phyloP scores from a whole-genome alignment of 495 filamentous ascomycete genomes.

The Niebla homalea region DNA sequence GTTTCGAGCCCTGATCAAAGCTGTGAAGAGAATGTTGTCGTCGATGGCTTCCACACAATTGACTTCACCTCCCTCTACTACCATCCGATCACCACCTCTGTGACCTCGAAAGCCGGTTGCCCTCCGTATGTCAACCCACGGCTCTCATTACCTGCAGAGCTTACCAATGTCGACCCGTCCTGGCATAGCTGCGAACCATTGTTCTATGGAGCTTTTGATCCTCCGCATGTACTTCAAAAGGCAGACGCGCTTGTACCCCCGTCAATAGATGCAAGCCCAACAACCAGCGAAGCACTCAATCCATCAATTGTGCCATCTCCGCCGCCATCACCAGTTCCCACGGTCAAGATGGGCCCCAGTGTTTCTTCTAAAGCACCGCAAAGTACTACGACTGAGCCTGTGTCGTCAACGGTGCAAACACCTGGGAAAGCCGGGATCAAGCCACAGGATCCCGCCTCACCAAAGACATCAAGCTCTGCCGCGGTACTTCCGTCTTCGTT shows the following conservation, averaged over 20 bases:
- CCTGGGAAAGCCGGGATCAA: too few species aligned
- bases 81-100: conserved; percentile 7
- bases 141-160: conserved; percentile 4
- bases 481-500: too few species aligned
- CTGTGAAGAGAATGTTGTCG: conserved; percentile 2
- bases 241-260: background rate
- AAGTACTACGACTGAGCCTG: too few species aligned
- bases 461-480: too few species aligned
- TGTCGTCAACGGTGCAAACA: too few species aligned
- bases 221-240: conserved; percentile 5
- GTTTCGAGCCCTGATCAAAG: background rate
- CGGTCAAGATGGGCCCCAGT: too few species aligned
- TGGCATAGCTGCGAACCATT: conserved; percentile 8
- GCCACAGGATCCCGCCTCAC: too few species aligned
- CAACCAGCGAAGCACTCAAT: too few species aligned
- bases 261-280: too few species aligned
- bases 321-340: too few species aligned
- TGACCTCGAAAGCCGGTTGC: conserved; percentile 6
- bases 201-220: conserved; percentile 11
- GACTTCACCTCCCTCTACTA: conserved; percentile 11
- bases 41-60: conserved; percentile 6
- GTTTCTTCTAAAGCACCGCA: too few species aligned
- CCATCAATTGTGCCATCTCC: too few species aligned
- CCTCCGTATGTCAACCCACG: conserved; percentile 9
- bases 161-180: conserved; percentile 1